Evolutionary conservation across 2,329 filamentous ascomycete genomes (phyloP), one percentile per base, ranked within the genome.

Genomic region (Colletotrichum salicis): DNA sequence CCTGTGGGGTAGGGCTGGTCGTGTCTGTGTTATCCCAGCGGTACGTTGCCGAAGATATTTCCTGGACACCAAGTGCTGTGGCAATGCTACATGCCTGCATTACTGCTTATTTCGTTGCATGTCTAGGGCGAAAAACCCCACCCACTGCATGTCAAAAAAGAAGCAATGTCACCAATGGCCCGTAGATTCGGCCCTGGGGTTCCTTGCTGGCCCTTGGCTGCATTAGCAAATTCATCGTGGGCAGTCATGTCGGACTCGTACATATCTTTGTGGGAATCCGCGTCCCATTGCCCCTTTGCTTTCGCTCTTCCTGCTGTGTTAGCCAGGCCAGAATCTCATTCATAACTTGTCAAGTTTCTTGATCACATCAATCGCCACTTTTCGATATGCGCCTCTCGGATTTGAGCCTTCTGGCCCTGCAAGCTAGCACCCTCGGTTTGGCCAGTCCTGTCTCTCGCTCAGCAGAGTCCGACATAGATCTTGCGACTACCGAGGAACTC

Each of bases 391-490:
- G 29, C 0, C 22, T n/a, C 3, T 27, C 27, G 3, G 35, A 12
- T 10, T 3, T 60, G 15, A 22, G 29, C 12, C 10, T 60, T 59
- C 4, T 55, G 22, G 56, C 45, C 22, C 15, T 60, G 24, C 24
- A 58, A 13, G 56, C 37, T 19, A 54, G 41, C 27, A 54, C 56
- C 11, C 56, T 72, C 24, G 66, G 74, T 3, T 73, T 77, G 55
- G 71, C 24, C 57, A 71, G 33, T 59, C 54, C 45, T 41, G 52
- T 61, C 13, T 37, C 54, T 52, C 67, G 51, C n/a, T 60, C 31
- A 54, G 61, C 27, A 2, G 41, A 48, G 12, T 19, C 48, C 3
- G n/a, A 4, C 19, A 1, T 56, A 12, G 64, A 22, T 57, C 61
- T 12, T 3, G 27, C 24, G 1, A 37, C 51, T 8, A 13, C 35